Base-by-base conservation (phyloP, 2,329 filamentous ascomycete species). In the Arthrobotrys musiformis region DNA sequence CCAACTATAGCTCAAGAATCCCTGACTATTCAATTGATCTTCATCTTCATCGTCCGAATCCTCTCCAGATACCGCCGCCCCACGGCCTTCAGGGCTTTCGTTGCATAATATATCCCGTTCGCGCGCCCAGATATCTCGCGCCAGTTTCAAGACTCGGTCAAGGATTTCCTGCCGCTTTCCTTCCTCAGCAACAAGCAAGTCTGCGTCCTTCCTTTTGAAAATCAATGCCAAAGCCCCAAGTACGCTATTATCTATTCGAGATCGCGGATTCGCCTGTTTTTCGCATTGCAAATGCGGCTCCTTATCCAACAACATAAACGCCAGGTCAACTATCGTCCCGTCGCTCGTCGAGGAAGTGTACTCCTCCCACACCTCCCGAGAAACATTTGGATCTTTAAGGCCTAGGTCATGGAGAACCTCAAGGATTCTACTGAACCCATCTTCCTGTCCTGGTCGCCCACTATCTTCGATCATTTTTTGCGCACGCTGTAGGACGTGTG, bases 1-100 rank as follows among this genome's bases (percentile, higher is more conserved):
- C 88, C 97, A 99, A 78, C 93, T 97, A 83, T 95, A 99, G 79
- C 94, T 98, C 54, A 99, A 84, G 17, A 97, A 87, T 80, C 96
- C 93, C 82, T 97, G 98, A 0, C 93, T 93, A 62, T 92, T 90
- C 1, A 93, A 86, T 0, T 90, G 70, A 37, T 78, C 77, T 54
- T 79, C 40, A n/a, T 42, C 61, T 22, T 79, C 79, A 19, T 80
- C 79, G 44, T 80, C 79, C 1, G 68, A 73, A 15, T 79, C 91
- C 3, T 91, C 87, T 15, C 89, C 85, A 35, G 91, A 90, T 64
- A 92, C 89, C 62, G 94, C 91, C 2, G 93, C 85, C 6, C 56
- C 64, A 42, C 95, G 90, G 0, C 94, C 94, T 84, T 99, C 95
- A 0, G 96, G 95, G 0, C 95, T 97, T 83, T 97, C 95, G 79